phyloP scores from a whole-genome alignment of 2,329 filamentous ascomycete species.

The Talaromyces sp. region DNA sequence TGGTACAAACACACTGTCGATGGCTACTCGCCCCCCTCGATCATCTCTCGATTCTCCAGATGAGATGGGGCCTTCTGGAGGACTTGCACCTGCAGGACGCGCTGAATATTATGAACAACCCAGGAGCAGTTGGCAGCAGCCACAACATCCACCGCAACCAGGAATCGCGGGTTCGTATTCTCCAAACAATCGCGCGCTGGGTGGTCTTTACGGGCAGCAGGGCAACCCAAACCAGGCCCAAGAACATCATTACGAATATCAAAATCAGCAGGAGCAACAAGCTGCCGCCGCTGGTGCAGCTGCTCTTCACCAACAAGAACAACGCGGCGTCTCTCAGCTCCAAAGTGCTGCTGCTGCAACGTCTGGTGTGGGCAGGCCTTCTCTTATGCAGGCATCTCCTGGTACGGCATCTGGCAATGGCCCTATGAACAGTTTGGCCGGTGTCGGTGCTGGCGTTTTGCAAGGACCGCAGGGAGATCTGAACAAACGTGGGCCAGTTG shows the following conservation, averaged over 20 bases:
- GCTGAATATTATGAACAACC: slow-evolving; percentile 38
- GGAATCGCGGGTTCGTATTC: slow-evolving; percentile 34
- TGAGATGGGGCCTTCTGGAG: slow-evolving; percentile 27
- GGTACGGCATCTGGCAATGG: slow-evolving; percentile 43
- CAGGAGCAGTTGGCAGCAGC: slow-evolving; percentile 35
- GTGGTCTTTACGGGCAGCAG: slow-evolving; percentile 32
- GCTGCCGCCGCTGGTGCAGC: slow-evolving; percentile 39
- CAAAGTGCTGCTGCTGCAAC: slow-evolving; percentile 57
- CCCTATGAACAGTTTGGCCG: slow-evolving; percentile 57
- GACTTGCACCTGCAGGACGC: slow-evolving; percentile 26
- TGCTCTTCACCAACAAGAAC: slow-evolving; percentile 57
- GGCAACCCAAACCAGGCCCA: slow-evolving; percentile 34
- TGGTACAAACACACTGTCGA: slow-evolving; percentile 91
- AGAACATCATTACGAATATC: slow-evolving; percentile 40
- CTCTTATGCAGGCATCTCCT: slow-evolving; percentile 45
- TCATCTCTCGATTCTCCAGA: slow-evolving; percentile 27
- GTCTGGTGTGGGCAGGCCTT: slow-evolving; percentile 33
- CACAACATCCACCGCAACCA: slow-evolving; percentile 26
- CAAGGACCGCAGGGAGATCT: slow-evolving; percentile 50
- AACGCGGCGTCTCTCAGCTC: slow-evolving; percentile 60
- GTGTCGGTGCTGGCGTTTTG: slow-evolving; percentile 54
- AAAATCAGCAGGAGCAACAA: slow-evolving; percentile 40
- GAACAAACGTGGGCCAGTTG: slow-evolving; percentile 88
- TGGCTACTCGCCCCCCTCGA: slow-evolving; percentile 40
- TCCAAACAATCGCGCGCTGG: slow-evolving; percentile 35